A percentile compares a stretch with the other conserved stretches of the same genome.
Conservation (phyloP, 805 yeast genomes). For the Blastobotrys terrestris region DNA sequence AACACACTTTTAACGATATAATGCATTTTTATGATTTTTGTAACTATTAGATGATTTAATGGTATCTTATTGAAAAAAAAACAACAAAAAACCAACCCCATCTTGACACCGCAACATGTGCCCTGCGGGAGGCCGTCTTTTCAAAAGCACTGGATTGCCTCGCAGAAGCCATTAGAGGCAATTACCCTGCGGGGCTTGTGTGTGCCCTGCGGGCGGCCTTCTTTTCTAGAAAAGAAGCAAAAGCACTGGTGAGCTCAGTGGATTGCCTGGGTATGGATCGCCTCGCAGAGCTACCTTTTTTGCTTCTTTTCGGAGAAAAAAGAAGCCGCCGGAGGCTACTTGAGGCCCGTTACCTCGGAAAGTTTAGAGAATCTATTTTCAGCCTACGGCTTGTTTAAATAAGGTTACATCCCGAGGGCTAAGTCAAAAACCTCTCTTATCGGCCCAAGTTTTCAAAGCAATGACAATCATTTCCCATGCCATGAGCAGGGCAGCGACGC, state of each 20-base stretch:
- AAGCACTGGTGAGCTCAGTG: background rate
- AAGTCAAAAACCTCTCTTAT: no score
- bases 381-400: no score
- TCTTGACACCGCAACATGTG: no score
- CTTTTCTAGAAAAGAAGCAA: background rate
- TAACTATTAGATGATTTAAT: background rate
- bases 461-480: conserved; percentile 77
- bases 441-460: conserved; percentile 31
- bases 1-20: background rate
- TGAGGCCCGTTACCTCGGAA: no score
- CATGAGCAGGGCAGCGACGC: conserved; percentile 72
- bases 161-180: no score
- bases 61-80: background rate
- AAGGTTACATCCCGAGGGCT: no score
- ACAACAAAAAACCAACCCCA: no score
- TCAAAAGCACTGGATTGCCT: no score
- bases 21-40: conserved; percentile 1
- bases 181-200: no score
- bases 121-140: no score
- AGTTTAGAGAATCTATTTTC: no score
- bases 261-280: no score
- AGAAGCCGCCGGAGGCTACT: background rate
- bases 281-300: background rate
- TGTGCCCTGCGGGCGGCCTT: background rate
- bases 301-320: background rate